phyloP scores from a whole-genome alignment of 108 stramenopile species.

The Skeletonema potamos region DNA sequence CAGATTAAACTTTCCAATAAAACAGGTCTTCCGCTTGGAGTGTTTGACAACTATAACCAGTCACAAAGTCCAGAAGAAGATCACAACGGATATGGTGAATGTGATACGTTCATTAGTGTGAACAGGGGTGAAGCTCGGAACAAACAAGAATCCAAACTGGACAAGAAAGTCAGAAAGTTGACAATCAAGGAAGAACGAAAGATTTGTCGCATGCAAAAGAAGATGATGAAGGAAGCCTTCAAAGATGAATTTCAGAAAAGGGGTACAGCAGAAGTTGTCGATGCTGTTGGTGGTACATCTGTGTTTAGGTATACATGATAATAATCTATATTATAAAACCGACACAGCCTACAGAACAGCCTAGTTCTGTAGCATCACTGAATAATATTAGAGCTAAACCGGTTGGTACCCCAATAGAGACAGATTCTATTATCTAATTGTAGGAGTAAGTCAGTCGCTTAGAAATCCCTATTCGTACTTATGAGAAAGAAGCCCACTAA shows the following conservation, averaged over 20 bases:
- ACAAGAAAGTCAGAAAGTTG: constrained; percentile 86
- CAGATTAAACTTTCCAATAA: constrained; percentile 85
- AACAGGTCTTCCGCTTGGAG: constrained; percentile 89
- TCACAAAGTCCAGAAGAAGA: constrained; percentile 13
- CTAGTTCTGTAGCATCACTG: no score
- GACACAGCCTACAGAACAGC: no score
- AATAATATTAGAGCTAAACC: no score
- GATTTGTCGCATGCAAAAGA: constrained; percentile 90
- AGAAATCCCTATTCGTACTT: no score
- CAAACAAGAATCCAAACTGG: constrained; percentile 75
- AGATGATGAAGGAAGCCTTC: constrained; percentile 86
- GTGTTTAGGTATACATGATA: constrained; percentile 76
- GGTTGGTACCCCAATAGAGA: no score
- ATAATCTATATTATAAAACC: no score
- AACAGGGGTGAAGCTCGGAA: constrained; percentile 84
- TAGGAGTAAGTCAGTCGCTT: no score
- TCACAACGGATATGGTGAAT: constrained; percentile 39
- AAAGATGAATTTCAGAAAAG: constrained; percentile 77
- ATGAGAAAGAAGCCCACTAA: no score
- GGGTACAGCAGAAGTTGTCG: constrained; percentile 39
- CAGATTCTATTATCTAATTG: no score
- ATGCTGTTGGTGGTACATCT: constrained; percentile 70
- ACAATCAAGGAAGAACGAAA: constrained; percentile 83
- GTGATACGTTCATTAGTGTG: constrained; percentile 69
- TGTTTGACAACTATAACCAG: constrained; percentile 49